Evolutionary conservation across 1,139 yeast species (phyloP).

Genomic region (Waltiozyma sp.): DNA sequence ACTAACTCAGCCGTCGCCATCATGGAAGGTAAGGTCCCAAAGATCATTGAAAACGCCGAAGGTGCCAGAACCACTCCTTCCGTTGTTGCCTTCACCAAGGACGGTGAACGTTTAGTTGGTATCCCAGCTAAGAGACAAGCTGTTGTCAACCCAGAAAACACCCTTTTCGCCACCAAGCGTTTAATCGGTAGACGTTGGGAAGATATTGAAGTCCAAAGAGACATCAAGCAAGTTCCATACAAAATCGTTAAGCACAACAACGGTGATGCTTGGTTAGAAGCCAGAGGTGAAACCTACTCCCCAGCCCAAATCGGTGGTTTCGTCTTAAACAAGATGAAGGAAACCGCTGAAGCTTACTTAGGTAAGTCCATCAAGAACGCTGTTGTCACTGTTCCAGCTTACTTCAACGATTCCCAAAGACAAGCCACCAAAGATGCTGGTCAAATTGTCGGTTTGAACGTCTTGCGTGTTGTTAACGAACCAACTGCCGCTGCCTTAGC

Average conservation of each 20-base stretch:
- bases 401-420: slow-evolving; percentile 68
- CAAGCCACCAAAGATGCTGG: slow-evolving; percentile 73
- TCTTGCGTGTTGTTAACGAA: slow-evolving; percentile 62
- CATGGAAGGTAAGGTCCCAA: slow-evolving; percentile 32
- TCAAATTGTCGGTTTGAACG: slow-evolving; percentile 51
- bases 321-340: slow-evolving; percentile 43
- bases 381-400: slow-evolving; percentile 74
- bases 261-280: slow-evolving; percentile 47
- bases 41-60: slow-evolving; percentile 55
- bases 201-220: slow-evolving; percentile 57
- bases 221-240: slow-evolving; percentile 44
- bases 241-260: slow-evolving; percentile 38
- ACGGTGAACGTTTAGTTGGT: slow-evolving; percentile 42
- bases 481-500: slow-evolving; percentile 82
- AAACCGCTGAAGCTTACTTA: slow-evolving; percentile 39
- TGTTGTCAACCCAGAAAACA: slow-evolving; percentile 50
- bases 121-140: slow-evolving; percentile 60
- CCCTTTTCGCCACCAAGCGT: slow-evolving; percentile 67
- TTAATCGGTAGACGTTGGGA: slow-evolving; percentile 56
- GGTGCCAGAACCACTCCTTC: slow-evolving; percentile 70
- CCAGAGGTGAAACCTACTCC: slow-evolving; percentile 28
- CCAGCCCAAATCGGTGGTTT: slow-evolving; percentile 50
- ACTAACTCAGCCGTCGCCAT: slow-evolving; percentile 77
- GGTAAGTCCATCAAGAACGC: slow-evolving; percentile 38
- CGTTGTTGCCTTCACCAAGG: slow-evolving; percentile 45